phyloP scores from a whole-genome alignment of 257 asterid genomes.

The Coffea canephora region DNA sequence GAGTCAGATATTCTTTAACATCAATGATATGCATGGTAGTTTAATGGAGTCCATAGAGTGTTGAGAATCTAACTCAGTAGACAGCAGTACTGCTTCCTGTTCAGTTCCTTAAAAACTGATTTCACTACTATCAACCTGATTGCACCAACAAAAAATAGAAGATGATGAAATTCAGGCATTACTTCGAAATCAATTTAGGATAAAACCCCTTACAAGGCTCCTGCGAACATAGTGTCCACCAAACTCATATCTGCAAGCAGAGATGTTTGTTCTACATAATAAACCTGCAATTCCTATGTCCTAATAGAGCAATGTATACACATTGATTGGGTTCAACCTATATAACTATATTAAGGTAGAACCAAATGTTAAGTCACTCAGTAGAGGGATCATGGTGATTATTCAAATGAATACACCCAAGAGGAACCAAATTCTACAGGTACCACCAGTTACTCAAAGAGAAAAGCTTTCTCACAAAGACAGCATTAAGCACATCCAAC shows the following conservation, averaged over 20 bases:
- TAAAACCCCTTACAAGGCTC: neutral
- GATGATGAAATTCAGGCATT: neutral
- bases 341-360: neutral
- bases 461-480: neutral
- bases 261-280: neutral
- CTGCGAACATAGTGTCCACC: neutral
- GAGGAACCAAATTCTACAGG: neutral
- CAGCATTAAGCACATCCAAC: conserved; percentile 20
- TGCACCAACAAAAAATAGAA: neutral
- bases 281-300: neutral
- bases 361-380: neutral
- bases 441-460: conserved; percentile 1
- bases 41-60: neutral
- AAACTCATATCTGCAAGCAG: neutral
- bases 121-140: neutral
- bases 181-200: neutral
- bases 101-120: neutral
- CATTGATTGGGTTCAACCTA: neutral
- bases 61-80: neutral
- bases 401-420: neutral
- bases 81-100: neutral
- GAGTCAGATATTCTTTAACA: neutral
- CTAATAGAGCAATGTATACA: neutral
- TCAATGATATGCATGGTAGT: neutral
- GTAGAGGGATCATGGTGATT: neutral